A percentile compares a stretch with the other conserved stretches of the same genome.
Conservation (phyloP, 1,284 basidiomycete species). For the Boletus coffeatus region DNA sequence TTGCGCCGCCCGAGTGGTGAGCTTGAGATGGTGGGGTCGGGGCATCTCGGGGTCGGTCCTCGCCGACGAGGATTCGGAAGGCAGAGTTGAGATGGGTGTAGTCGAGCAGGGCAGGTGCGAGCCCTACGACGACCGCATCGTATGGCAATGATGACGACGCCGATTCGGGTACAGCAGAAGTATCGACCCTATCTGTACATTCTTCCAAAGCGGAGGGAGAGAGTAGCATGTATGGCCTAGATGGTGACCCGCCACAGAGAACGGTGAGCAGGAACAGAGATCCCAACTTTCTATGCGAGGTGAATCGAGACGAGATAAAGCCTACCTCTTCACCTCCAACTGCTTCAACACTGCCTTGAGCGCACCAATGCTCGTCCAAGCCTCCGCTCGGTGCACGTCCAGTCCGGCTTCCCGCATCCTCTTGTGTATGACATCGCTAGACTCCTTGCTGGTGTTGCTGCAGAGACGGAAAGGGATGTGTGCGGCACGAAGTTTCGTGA, state of each 20-base stretch:
- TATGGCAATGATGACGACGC: slow-evolving; percentile 21
- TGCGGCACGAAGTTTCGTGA: slow-evolving; percentile 41
- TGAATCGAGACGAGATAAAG: not conserved
- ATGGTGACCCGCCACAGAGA: not conserved
- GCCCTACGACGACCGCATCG: slow-evolving; percentile 68
- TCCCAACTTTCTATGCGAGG: not conserved
- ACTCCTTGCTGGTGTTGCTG: slow-evolving; percentile 57
- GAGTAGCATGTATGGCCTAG: slow-evolving; percentile 56
- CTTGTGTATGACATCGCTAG: slow-evolving; percentile 37
- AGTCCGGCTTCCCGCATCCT: slow-evolving; percentile 49
- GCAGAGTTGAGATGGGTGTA: slow-evolving; percentile 60
- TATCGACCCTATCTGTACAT: slow-evolving; percentile 24
- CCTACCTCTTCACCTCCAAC: slow-evolving; percentile 39
- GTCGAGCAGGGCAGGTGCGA: slow-evolving; percentile 49
- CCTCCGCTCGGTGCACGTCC: slow-evolving; percentile 30
- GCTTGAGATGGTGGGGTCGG: not conserved
- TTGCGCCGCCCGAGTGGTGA: no score
- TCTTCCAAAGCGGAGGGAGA: slow-evolving; percentile 55
- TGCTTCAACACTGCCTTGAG: slow-evolving; percentile 43
- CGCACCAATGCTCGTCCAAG: slow-evolving; percentile 62
- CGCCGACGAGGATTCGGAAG: slow-evolving; percentile 52
- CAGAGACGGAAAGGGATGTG: slow-evolving; percentile 58
- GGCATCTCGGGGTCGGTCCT: slow-evolving; percentile 6
- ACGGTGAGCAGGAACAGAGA: not conserved
- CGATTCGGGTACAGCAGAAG: not conserved